A percentile compares a stretch with the other conserved stretches of the same genome.
Evolutionary conservation across 352 stramenopile species (phyloP).

Genomic region (Aphanomyces euteiches): DNA sequence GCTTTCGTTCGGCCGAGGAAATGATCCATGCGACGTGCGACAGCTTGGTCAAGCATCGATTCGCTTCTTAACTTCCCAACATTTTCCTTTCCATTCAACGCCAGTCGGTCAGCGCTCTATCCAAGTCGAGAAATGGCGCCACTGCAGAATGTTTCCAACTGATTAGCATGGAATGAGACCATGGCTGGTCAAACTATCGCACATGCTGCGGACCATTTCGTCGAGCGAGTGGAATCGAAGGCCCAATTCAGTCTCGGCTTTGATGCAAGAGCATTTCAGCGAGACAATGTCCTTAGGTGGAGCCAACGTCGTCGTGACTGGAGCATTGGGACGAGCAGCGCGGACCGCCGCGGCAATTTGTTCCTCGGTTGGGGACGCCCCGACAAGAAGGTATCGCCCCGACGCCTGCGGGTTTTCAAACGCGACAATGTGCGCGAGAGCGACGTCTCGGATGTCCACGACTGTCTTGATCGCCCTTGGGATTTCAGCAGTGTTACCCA

Average conservation of each 20-base stretch:
- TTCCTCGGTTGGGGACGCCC: constrained; percentile 77
- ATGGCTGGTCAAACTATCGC: no score
- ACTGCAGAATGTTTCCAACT: no score
- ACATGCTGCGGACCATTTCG: no score
- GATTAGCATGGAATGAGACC: no score
- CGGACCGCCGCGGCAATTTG: constrained; percentile 60
- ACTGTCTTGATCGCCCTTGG: constrained; percentile 59
- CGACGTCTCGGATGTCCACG: constrained; percentile 83
- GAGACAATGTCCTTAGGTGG: background rate
- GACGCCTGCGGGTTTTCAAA: constrained; percentile 79
- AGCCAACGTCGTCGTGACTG: background rate
- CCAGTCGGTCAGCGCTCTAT: no score
- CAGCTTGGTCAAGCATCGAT: constrained; percentile 8
- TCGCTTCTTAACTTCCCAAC: background rate
- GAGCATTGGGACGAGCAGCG: background rate
- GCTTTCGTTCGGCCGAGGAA: background rate
- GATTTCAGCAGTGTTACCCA: constrained; percentile 12
- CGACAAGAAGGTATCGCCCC: constrained; percentile 83
- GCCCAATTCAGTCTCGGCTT: constrained; percentile 10
- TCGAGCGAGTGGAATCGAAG: no score
- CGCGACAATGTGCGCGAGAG: constrained; percentile 68
- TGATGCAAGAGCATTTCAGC: constrained; percentile 6
- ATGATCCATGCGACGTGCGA: constrained; percentile 23
- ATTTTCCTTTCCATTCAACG: no score
- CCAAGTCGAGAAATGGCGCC: no score